Evolutionary conservation across 345 rosid species (phyloP).

Genomic region (Noccaea bulbosa): DNA sequence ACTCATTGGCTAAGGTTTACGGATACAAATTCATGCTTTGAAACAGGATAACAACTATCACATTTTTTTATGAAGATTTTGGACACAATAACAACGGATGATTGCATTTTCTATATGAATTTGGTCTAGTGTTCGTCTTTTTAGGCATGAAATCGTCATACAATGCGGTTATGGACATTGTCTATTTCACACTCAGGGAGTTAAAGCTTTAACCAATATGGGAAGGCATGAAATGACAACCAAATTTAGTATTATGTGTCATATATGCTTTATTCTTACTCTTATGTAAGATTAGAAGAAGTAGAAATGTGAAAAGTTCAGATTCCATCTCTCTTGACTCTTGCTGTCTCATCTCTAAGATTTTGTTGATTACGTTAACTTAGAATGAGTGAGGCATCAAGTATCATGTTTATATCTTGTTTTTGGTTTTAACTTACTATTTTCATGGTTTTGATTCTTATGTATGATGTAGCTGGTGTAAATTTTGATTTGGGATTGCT

Average conservation of each 20-base stretch:
- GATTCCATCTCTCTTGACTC: too few species aligned
- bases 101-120: neutral
- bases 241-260: neutral
- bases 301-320: neutral
- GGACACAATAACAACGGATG: neutral
- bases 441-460: too few species aligned
- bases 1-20: too few species aligned
- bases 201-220: neutral
- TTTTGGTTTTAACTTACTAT: too few species aligned
- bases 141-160: neutral
- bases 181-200: slow-evolving; percentile 7
- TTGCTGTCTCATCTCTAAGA: too few species aligned
- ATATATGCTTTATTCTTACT: neutral
- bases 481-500: too few species aligned
- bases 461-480: too few species aligned
- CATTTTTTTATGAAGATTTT: neutral
- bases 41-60: too few species aligned
- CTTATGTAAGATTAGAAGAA: slow-evolving; percentile 8
- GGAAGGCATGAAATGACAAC: neutral
- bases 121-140: too few species aligned
- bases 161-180: neutral
- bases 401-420: too few species aligned
- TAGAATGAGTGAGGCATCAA: too few species aligned
- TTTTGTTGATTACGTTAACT: too few species aligned
- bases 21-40: neutral